Base-by-base conservation (phyloP, 2,329 filamentous ascomycete species). In the Aspergillus phoenicis region DNA sequence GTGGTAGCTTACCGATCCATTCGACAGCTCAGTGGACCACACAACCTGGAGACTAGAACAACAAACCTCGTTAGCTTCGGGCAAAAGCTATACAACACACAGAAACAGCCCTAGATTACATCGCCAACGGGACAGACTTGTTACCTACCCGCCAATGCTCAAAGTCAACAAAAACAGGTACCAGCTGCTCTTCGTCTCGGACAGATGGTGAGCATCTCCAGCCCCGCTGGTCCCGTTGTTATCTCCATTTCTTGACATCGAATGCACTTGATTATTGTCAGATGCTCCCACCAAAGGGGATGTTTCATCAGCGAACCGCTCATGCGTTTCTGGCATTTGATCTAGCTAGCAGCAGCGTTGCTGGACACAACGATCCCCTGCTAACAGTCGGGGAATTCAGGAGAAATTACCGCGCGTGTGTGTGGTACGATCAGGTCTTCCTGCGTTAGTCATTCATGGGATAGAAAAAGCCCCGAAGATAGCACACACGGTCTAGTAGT, bases 11-110 rank as follows among this genome's bases (percentile, higher is more conserved):
- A 85, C 84, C 57, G 94, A 97, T 68, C 93, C 93, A 80, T 96
- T 94, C 57, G 93, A 96, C 45, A 97, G 83, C 77, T 98, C 94
- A 45, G 97, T 93, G 1, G 93, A 93, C 94, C 94, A 98, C 28
- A 94, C 93, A 68, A 98, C 90, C 78, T 98, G 94, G 64, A 98
- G 81, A 24, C 91, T 84, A 65, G 22, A 36, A 38, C 30, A 36
- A 36, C 48, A 66, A 33, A 20, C 20, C 67, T 52, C 11, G 41
- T 65, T 11, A 68, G 33, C 39, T 41, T 30, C 28, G 22, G 24
- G 51, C n/a, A 39, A 13, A 24, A n/a, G 52, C 30, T 28, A 45
- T 33, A 30, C 39, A 26, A 7, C 45, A 53, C 51, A 53, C 3
- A 4, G 30, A 36, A 1, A 20, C 49, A 24, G 28, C 22, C 26